Percentiles rank a stretch among this genome's conserved stretches.
phyloP scores from a whole-genome alignment of 768 basidiomycete species.

The Mycena galopus region DNA sequence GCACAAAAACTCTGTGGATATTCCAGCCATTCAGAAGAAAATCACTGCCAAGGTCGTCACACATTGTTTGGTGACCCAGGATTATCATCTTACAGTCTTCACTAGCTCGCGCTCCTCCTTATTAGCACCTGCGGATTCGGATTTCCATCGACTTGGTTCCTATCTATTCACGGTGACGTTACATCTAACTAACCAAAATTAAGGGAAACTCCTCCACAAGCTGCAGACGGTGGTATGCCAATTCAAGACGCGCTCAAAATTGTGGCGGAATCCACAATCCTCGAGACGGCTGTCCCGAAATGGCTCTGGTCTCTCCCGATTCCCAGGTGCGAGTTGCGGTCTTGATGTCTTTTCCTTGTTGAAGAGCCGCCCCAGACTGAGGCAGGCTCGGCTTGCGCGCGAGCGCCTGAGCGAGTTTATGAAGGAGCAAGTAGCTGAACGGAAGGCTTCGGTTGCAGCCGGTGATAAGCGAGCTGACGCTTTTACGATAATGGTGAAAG shows the following conservation, averaged over 20 bases:
- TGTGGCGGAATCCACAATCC: conserved; percentile 47
- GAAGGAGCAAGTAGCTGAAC: conserved; percentile 50
- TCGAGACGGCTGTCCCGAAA: conserved; percentile 47
- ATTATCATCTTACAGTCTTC: neutral
- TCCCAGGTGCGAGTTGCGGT: conserved; percentile 12
- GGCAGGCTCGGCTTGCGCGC: conserved; percentile 43
- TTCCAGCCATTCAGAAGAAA: conserved; percentile 47
- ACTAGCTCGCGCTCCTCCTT: conserved; percentile 54
- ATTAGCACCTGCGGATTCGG: conserved; percentile 64
- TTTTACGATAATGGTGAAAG: conserved; percentile 59
- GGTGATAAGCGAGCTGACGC: conserved; percentile 45
- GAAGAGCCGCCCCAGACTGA: conserved; percentile 1
- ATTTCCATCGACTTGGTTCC: conserved; percentile 56
- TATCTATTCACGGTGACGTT: neutral
- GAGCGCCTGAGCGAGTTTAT: conserved; percentile 53
- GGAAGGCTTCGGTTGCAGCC: conserved; percentile 46
- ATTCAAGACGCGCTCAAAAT: conserved; percentile 53
- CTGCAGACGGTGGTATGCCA: conserved; percentile 53
- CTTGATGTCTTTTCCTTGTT: no score
- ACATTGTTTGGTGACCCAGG: no score
- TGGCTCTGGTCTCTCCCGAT: conserved; percentile 56
- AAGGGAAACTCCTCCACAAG: conserved; percentile 43
- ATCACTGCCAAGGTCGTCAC: conserved; percentile 47
- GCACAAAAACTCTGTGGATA: conserved; percentile 42
- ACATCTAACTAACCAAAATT: neutral